Conservation (phyloP, 257 asterid genomes). For the Rubia yunnanensis region DNA sequence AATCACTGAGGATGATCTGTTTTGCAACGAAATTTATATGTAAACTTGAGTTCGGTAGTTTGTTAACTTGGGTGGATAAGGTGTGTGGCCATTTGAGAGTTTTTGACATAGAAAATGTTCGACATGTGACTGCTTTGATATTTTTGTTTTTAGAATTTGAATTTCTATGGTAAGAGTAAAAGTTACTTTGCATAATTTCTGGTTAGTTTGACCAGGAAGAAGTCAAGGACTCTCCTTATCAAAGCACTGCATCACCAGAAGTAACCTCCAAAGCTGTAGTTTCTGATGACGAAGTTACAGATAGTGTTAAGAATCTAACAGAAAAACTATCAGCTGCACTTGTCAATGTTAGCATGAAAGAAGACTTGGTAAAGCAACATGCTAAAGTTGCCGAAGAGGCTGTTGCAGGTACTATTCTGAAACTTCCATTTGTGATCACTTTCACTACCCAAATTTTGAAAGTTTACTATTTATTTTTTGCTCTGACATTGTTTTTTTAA, state of each 20-base stretch:
- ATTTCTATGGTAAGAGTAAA: not conserved
- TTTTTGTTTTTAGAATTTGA: not conserved
- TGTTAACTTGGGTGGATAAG: not conserved
- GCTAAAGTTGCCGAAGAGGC: constrained; percentile 88
- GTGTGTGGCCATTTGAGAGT: not conserved
- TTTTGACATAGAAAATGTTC: not conserved
- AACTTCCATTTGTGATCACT: not conserved
- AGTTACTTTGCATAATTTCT: not conserved
- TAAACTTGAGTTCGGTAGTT: not conserved
- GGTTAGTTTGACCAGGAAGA: constrained; percentile 33
- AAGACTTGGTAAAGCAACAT: constrained; percentile 78
- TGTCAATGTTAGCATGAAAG: constrained; percentile 64
- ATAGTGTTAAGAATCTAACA: constrained; percentile 36
- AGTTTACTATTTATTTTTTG: not conserved
- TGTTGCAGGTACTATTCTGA: constrained; percentile 48
- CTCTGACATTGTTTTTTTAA: not conserved
- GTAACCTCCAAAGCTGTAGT: constrained; percentile 29
- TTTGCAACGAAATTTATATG: not conserved
- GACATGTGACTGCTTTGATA: not conserved
- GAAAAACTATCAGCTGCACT: constrained; percentile 73
- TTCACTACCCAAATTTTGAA: not conserved
- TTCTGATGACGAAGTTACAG: constrained; percentile 35
- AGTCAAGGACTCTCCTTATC: constrained; percentile 36
- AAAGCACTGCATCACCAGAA: constrained; percentile 37
- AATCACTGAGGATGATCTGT: not conserved